A percentile compares a stretch with the other conserved stretches of the same genome.
phyloP scores from a whole-genome alignment of 768 basidiomycete species.

The Calocybe gangraenosa region DNA sequence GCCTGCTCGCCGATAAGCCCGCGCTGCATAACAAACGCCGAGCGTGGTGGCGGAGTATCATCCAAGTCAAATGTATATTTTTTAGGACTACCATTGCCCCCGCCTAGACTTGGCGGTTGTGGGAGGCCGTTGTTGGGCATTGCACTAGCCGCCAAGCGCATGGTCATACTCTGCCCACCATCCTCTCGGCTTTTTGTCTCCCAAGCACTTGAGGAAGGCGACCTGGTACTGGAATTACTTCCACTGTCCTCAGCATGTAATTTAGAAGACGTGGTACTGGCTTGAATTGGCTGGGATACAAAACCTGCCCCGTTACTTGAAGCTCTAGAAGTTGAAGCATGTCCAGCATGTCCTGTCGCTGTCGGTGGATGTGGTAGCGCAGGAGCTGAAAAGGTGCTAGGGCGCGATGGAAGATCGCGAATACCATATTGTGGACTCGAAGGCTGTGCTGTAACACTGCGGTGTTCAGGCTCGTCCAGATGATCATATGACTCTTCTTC shows the following conservation, averaged over 20 bases:
- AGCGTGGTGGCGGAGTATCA: constrained; percentile 17
- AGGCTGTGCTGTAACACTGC: background rate
- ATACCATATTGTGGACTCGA: constrained; percentile 42
- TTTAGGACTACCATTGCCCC: background rate
- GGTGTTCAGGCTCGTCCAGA: too few species aligned
- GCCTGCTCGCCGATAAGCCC: background rate
- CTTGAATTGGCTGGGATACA: background rate
- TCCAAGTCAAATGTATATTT: constrained; percentile 11
- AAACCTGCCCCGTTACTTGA: background rate
- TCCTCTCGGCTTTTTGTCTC: background rate
- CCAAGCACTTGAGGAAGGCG: background rate
- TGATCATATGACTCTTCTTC: constrained; percentile 15
- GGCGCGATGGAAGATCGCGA: constrained; percentile 34
- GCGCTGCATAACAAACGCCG: constrained; percentile 9
- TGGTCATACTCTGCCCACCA: constrained; percentile 16
- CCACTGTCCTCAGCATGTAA: too few species aligned
- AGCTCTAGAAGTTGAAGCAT: constrained; percentile 2
- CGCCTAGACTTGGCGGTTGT: constrained; percentile 9
- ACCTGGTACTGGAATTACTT: too few species aligned
- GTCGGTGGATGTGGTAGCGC: constrained; percentile 9
- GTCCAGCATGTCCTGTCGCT: constrained; percentile 5
- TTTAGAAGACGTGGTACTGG: too few species aligned
- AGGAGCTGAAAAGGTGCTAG: background rate
- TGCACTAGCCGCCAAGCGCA: constrained; percentile 15
- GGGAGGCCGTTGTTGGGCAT: constrained; percentile 7